Evolutionary conservation across 2,329 filamentous ascomycete genomes (phyloP).

Genomic region (Colletotrichum tanaceti): DNA sequence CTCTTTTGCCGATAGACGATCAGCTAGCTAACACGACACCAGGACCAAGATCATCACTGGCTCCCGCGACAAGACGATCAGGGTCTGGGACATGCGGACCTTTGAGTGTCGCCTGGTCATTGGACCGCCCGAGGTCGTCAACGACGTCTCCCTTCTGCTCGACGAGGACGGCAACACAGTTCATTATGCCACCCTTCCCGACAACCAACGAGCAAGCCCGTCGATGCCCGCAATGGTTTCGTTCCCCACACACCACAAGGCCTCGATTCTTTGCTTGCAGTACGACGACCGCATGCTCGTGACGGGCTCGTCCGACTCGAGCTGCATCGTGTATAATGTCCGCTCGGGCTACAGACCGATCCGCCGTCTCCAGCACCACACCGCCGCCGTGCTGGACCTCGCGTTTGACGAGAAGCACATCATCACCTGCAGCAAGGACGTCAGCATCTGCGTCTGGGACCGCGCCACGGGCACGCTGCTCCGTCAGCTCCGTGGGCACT

Average conservation of each 20-base stretch:
- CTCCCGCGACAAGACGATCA: constrained; percentile 93
- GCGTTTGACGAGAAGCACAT: constrained; percentile 94
- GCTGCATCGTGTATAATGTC: constrained; percentile 91
- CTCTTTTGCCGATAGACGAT: background rate
- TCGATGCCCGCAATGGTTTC: constrained; percentile 67
- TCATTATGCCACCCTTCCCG: constrained; percentile 67
- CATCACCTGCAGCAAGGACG: constrained; percentile 96
- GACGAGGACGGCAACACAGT: constrained; percentile 62
- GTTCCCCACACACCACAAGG: constrained; percentile 80
- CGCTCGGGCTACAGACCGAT: constrained; percentile 82
- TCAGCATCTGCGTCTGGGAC: constrained; percentile 94
- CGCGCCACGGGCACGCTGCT: constrained; percentile 80
- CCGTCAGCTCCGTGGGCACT: constrained; percentile 84
- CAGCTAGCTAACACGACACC: constrained; percentile 49
- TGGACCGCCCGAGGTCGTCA: constrained; percentile 76
- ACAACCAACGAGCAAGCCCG: constrained; percentile 58
- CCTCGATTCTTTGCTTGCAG: constrained; percentile 93
- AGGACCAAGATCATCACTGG: constrained; percentile 96
- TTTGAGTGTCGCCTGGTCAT: constrained; percentile 88
- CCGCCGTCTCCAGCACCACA: constrained; percentile 80
- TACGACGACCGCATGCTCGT: constrained; percentile 94
- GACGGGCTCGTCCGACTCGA: constrained; percentile 92
- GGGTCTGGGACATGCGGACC: constrained; percentile 94
- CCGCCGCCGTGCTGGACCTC: constrained; percentile 90
- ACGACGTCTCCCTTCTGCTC: constrained; percentile 62